Conservation (phyloP, 2,329 filamentous ascomycete species). For the Microsporum ferrugineum region DNA sequence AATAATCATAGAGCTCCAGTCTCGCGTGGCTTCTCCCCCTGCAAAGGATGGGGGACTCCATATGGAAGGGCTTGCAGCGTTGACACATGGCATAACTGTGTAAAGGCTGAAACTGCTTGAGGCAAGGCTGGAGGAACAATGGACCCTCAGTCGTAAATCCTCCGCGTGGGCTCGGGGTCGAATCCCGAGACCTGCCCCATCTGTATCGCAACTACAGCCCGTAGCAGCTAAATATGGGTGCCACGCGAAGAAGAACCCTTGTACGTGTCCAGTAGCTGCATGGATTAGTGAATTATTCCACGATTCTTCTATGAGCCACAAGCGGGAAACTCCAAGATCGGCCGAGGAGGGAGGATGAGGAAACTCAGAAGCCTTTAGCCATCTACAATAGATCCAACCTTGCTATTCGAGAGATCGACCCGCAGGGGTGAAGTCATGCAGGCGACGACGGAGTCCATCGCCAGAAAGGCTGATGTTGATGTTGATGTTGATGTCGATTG, state of each 20-base stretch:
- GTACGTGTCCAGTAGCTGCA: not conserved
- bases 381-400: not conserved
- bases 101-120: not conserved
- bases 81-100: not conserved
- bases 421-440: not conserved
- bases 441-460: not conserved
- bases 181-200: constrained; percentile 1
- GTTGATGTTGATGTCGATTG: not conserved
- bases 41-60: not conserved
- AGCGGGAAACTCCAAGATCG: not conserved
- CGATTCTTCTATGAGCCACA: not conserved
- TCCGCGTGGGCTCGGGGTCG: constrained; percentile 5
- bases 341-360: not conserved
- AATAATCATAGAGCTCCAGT: not conserved
- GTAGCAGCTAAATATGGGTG: not conserved
- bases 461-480: not conserved
- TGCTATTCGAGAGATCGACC: too few species aligned
- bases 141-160: not conserved
- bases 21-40: constrained; percentile 6
- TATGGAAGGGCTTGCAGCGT: not conserved
- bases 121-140: not conserved
- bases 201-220: not conserved
- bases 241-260: not conserved
- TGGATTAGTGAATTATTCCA: not conserved
- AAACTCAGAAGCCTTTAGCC: not conserved